Evolutionary conservation across 1,284 basidiomycete species (phyloP).

Genomic region (Heterobasidion occidentale): DNA sequence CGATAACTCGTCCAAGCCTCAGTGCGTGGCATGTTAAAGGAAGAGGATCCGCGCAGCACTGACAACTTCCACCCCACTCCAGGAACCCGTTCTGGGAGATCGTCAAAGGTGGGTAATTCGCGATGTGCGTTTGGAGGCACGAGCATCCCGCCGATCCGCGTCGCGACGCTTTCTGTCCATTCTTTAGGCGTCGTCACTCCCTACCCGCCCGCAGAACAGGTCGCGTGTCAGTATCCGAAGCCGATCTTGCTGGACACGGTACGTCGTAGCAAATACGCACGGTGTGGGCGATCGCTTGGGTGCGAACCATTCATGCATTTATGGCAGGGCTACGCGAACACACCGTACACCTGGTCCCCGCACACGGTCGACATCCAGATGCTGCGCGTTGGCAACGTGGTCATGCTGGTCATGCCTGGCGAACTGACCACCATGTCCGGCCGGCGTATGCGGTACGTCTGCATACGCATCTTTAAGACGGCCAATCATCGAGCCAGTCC

Average conservation of each 20-base stretch:
- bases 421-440: slow-evolving; percentile 55
- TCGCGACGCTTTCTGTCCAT: background rate
- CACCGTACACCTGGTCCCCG: slow-evolving; percentile 74
- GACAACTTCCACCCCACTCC: background rate
- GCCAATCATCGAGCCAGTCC: background rate
- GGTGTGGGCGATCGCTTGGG: too few species aligned
- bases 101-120: slow-evolving; percentile 46
- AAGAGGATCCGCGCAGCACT: background rate
- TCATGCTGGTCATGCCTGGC: slow-evolving; percentile 73
- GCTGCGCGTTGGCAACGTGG: slow-evolving; percentile 71
- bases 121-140: background rate
- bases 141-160: too few species aligned
- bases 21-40: slow-evolving; percentile 27
- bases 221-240: slow-evolving; percentile 74
- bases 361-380: slow-evolving; percentile 75
- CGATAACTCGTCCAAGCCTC: slow-evolving; percentile 50
- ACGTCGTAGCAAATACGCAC: slow-evolving; percentile 13
- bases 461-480: too few species aligned
- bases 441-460: slow-evolving; percentile 30
- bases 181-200: slow-evolving; percentile 55
- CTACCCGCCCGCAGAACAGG: slow-evolving; percentile 47
- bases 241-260: slow-evolving; percentile 72
- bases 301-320: too few species aligned
- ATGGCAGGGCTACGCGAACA: slow-evolving; percentile 51
- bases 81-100: slow-evolving; percentile 82